Conservation (phyloP, 1,139 yeast genomes). For the Yamadazyma spencermartinsiae region DNA sequence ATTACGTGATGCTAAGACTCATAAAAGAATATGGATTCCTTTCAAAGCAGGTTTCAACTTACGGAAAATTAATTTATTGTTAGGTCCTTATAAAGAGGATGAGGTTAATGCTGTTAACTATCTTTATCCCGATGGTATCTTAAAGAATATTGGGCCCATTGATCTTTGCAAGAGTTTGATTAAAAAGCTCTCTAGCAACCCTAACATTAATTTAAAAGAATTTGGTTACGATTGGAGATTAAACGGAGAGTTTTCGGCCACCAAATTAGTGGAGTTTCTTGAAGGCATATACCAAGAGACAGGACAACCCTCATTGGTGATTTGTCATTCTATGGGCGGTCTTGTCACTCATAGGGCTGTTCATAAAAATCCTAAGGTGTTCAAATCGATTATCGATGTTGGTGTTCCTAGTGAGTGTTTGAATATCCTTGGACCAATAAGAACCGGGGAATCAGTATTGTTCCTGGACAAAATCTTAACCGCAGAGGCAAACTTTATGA, state of each 20-base stretch:
- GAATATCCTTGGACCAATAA: slow-evolving; percentile 80
- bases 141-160: slow-evolving; percentile 84
- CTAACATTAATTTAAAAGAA: slow-evolving; percentile 64
- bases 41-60: slow-evolving; percentile 80
- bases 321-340: slow-evolving; percentile 96
- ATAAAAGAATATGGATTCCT: slow-evolving; percentile 82
- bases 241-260: slow-evolving; percentile 54
- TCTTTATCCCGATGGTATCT: slow-evolving; percentile 73
- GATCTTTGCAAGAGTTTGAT: slow-evolving; percentile 70
- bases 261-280: slow-evolving; percentile 50
- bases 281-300: slow-evolving; percentile 37
- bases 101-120: slow-evolving; percentile 48
- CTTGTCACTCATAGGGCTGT: slow-evolving; percentile 77
- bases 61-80: slow-evolving; percentile 62
- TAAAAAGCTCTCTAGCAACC: slow-evolving; percentile 53
- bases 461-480: slow-evolving; percentile 74
- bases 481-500: slow-evolving; percentile 79
- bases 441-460: slow-evolving; percentile 79
- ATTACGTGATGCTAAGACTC: slow-evolving; percentile 64
- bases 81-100: slow-evolving; percentile 74
- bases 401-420: slow-evolving; percentile 87
- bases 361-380: slow-evolving; percentile 63
- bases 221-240: slow-evolving; percentile 94
- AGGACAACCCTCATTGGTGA: slow-evolving; percentile 60
- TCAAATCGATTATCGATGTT: slow-evolving; percentile 74